Base-by-base conservation (phyloP, 108 stramenopile genomes). In the Seminavis robusta region DNA sequence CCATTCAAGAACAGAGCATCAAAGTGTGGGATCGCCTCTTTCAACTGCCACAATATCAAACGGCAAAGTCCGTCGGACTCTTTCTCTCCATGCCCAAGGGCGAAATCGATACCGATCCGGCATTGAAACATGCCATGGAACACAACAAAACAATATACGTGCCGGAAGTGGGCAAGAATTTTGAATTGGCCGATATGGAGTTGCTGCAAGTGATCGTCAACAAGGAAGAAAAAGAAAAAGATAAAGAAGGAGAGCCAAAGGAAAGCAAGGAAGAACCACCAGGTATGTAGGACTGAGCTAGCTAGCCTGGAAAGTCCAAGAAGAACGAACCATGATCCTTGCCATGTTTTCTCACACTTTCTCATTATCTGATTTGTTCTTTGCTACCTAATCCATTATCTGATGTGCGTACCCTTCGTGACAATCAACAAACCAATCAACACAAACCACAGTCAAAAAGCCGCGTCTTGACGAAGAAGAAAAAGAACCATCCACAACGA, bases 101-200 rank as follows among this genome's bases (percentile, higher is more conserved):
- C 6, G 92, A 94, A 63, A 94, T 94, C 30, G 66, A 79, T 57
- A 94, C 92, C 9, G 74, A 81, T 62, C 7, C 23, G 21, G 51
- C 63, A 7, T 36, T 79, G 19, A 38, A 71, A 11, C 47, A 77
- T 51, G 79, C 81, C 7, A 59, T 82, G 19, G 23, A 72, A 52
- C 52, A 77, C 30, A 71, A 69, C 13, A 94, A 90, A 38, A 53
- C 52, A 0, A 38, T 94, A 29, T 94, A 88, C 69, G 86, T 94
- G 8, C 93, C 93, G 19, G 58, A 86, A 42, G 89, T 91, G 9
- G 93, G 93, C n/a, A 58, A 79, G 50, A 77, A 91, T 43, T 94
- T 94, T 75, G 93, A 91, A 62, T 53, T 75, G 23, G 65, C 68
- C 41, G 83, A 91, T 33, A 94, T 94, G 93, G 93, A 94, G 56